phyloP scores from a whole-genome alignment of 2,329 filamentous ascomycete species.

The Trichothecium roseum region DNA sequence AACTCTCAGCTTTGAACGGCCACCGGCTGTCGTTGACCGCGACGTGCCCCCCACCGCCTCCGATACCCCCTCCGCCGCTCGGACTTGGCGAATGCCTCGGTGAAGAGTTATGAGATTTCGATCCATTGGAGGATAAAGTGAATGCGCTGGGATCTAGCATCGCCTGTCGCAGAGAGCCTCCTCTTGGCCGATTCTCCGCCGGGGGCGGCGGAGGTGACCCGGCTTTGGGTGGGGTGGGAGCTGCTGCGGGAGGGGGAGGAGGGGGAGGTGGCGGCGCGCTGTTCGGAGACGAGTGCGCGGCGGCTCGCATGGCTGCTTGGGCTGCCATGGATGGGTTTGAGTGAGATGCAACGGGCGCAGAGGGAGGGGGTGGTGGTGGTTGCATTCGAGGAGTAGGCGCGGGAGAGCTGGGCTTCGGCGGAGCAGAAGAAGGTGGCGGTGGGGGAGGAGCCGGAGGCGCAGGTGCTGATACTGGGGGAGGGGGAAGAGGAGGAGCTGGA shows the following conservation, averaged over 20 bases:
- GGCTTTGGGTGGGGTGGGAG: constrained; percentile 23
- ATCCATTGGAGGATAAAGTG: constrained; percentile 58
- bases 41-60: constrained; percentile 26
- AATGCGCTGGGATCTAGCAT: constrained; percentile 69
- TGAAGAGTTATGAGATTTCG: constrained; percentile 37
- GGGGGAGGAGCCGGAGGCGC: constrained; percentile 30
- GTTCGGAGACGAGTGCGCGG: constrained; percentile 26
- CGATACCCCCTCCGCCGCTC: constrained; percentile 9
- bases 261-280: constrained; percentile 26
- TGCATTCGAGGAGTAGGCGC: constrained; percentile 17
- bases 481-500: constrained; percentile 26
- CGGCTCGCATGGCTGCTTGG: constrained; percentile 33
- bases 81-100: constrained; percentile 21
- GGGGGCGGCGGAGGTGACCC: constrained; percentile 25
- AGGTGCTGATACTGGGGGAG: constrained; percentile 27
- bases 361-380: constrained; percentile 19
- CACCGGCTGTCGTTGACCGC: constrained; percentile 71
- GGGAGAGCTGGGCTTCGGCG: constrained; percentile 23
- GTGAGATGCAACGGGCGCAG: constrained; percentile 28
- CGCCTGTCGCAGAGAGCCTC: constrained; percentile 42
- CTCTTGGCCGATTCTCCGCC: constrained; percentile 25
- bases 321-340: constrained; percentile 24
- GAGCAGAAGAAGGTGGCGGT: constrained; percentile 31
- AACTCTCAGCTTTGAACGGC: constrained; percentile 74
- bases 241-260: constrained; percentile 17